Evolutionary conservation across 768 basidiomycete species (phyloP).

Genomic region (Rickenella mellea): DNA sequence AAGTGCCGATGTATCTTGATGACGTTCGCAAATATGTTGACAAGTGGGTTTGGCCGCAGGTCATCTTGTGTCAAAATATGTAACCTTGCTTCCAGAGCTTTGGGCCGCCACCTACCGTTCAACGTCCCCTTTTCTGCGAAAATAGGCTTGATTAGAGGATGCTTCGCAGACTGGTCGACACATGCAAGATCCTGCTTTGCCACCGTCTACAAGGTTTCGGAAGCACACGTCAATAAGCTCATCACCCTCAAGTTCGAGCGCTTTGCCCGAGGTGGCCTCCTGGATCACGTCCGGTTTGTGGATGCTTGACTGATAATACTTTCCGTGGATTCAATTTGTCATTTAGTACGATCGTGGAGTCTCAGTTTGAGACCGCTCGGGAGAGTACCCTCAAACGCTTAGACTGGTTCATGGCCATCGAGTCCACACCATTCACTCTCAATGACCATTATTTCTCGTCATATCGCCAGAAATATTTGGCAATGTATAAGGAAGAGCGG

Average conservation of each 20-base stretch:
- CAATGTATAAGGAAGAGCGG: constrained; percentile 26
- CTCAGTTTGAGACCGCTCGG: constrained; percentile 8
- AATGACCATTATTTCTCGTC: constrained; percentile 29
- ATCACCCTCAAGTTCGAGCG: constrained; percentile 4
- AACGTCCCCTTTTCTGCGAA: constrained; percentile 33
- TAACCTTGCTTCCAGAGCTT: constrained; percentile 18
- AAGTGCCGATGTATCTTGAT: too few relatives aligned
- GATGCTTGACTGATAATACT: too few relatives aligned
- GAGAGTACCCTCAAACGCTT: too few relatives aligned
- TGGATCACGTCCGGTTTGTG: too few relatives aligned
- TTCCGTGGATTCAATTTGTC: too few relatives aligned
- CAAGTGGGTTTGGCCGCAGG: too few relatives aligned
- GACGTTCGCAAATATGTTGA: too few relatives aligned
- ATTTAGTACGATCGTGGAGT: too few relatives aligned
- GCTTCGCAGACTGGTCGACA: too few relatives aligned
- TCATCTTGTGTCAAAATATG: too few relatives aligned
- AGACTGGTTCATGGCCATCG: too few relatives aligned
- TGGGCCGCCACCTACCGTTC: constrained; percentile 32
- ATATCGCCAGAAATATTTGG: constrained; percentile 24
- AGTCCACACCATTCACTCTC: constrained; percentile 29
- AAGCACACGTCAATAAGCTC: constrained; percentile 2
- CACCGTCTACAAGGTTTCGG: constrained; percentile 4
- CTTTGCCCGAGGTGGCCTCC: too few relatives aligned
- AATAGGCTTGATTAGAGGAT: constrained; percentile 22
- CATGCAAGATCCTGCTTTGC: constrained; percentile 2